Evolutionary conservation across 495 filamentous ascomycete genomes (phyloP).

Genomic region (Astrothelium subdiscretum): DNA sequence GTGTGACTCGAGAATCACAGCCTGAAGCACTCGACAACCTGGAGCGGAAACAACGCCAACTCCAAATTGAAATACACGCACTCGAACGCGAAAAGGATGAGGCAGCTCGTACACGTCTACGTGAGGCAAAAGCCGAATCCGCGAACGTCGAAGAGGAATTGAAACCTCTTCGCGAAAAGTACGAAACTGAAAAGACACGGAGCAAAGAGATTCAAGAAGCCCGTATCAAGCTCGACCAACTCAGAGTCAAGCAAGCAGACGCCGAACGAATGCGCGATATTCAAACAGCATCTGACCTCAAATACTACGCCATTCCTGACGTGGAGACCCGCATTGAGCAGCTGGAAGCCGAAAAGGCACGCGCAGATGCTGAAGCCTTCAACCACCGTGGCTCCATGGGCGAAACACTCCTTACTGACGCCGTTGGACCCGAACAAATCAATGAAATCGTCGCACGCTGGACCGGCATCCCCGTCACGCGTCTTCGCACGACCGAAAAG

Average conservation of each 20-base stretch:
- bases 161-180: conserved; percentile 84
- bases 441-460: conserved; percentile 94
- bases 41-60: conserved; percentile 74
- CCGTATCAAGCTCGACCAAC: conserved; percentile 84
- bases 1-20: conserved; percentile 89
- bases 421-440: conserved; percentile 95
- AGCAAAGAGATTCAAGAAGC: conserved; percentile 86
- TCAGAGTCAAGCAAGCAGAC: conserved; percentile 84
- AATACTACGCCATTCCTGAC: conserved; percentile 95
- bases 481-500: conserved; percentile 89
- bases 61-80: conserved; percentile 94
- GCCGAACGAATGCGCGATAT: conserved; percentile 78
- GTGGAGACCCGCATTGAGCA: conserved; percentile 65
- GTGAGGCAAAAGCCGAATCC: conserved; percentile 74
- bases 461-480: conserved; percentile 93
- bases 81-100: conserved; percentile 90
- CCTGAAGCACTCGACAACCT: conserved; percentile 89
- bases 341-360: conserved; percentile 69
- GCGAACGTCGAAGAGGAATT: conserved; percentile 88
- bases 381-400: conserved; percentile 43
- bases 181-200: conserved; percentile 79
- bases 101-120: conserved; percentile 69
- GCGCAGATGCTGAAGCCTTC: conserved; percentile 62
- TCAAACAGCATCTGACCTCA: conserved; percentile 73
- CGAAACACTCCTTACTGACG: conserved; percentile 67